phyloP scores from a whole-genome alignment of 2,329 filamentous ascomycete genomes.

The Botrytis cinerea region DNA sequence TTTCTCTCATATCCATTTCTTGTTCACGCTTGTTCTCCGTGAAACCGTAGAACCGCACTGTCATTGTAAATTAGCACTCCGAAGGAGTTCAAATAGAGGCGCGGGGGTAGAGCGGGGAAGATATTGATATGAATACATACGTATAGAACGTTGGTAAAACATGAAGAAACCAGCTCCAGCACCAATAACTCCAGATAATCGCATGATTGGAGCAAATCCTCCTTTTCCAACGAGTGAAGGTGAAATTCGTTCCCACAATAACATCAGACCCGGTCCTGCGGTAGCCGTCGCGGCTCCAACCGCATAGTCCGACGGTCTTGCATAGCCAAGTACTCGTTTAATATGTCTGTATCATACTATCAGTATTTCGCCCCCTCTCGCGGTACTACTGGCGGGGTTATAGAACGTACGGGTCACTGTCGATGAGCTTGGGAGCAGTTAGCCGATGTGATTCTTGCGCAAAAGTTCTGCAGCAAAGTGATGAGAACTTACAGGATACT shows the following conservation, averaged over 20 bases:
- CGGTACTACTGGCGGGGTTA: constrained; percentile 1
- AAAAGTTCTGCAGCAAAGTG: background rate
- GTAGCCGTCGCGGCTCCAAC: constrained; percentile 67
- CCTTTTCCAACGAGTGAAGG: constrained; percentile 83
- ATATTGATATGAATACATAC: constrained; percentile 57
- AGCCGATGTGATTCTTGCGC: constrained; percentile 32
- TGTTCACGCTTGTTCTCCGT: constrained; percentile 89
- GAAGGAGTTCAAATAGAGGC: background rate
- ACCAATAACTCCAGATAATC: constrained; percentile 73
- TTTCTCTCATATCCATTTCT: constrained; percentile 96
- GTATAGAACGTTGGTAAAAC: constrained; percentile 79
- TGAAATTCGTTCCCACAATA: constrained; percentile 78
- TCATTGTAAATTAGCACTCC: constrained; percentile 43
- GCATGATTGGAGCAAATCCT: constrained; percentile 81
- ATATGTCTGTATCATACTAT: constrained; percentile 68
- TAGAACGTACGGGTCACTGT: constrained; percentile 87
- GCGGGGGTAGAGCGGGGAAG: background rate
- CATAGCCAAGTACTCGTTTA: constrained; percentile 85
- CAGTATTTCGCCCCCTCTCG: background rate
- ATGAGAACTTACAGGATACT: constrained; percentile 74
- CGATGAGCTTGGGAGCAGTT: constrained; percentile 77
- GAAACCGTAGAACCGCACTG: constrained; percentile 91
- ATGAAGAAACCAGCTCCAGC: constrained; percentile 77
- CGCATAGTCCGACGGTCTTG: constrained; percentile 79
- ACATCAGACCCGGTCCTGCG: constrained; percentile 72